Evolutionary conservation across 2,329 filamentous ascomycete species (phyloP), one percentile per base, ranked within the genome.

Genomic region (Ophiostoma angusticollis): DNA sequence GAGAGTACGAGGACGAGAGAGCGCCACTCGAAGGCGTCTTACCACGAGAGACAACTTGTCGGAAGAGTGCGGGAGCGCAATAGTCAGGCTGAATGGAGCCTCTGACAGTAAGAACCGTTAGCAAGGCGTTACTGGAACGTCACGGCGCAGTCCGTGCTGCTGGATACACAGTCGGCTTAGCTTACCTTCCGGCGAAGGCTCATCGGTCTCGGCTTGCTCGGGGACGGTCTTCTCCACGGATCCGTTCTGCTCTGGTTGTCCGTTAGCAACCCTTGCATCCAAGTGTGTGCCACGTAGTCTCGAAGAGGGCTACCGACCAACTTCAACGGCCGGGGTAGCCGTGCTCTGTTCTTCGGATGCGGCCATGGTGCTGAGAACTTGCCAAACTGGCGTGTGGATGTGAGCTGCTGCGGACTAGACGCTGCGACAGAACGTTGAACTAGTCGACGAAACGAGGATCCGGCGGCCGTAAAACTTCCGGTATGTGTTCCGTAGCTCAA

Each of bases 31-130:
- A n/a, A 16, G 28, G 30, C 19, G 22, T 8, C 42, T 62, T 61
- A 93, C 86, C 74, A 85, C 87, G 50, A 95, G 78, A 57, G 87
- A 76, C 53, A 93, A 82, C 61, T 84, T 78, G 51, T 77, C 72
- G 11, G 83, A 76, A 51, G 78, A 74, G 56, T 87, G 80, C 40
- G 89, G 89, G 42, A 95, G 74, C 58, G 81, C 74, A 53, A 96
- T 77, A 45, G 77, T 82, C 54, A 95, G 54, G 44, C 67, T 65
- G 51, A 75, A 67, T 37, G 76, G 60, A 41, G 69, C 69, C 60
- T 67, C 52, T 54, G 32, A 9, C 8, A 7, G 9, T 5, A 18
- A 12, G 17, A 7, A 2, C n/a, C 25, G 31, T 40, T 31, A 37
- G 34, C 18, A 18, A 28, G 27, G 16, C 7, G 23, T 19, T 30